Evolutionary conservation across 192 early-diverging fungal species (phyloP).

Genomic region (Coemansia brasiliensis): DNA sequence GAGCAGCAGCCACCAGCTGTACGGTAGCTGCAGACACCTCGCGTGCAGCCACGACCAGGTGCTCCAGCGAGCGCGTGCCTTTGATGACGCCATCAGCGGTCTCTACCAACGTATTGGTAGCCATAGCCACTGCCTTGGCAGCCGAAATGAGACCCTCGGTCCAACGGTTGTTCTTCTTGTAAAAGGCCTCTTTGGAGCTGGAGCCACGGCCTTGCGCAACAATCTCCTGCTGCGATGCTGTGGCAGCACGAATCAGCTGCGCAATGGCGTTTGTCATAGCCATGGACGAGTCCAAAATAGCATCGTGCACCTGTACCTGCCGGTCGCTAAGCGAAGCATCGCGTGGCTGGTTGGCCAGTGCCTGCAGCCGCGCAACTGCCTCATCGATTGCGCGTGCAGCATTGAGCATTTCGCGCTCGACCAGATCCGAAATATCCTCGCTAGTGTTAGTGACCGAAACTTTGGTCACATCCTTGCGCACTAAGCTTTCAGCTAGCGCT

Average conservation of each 20-base stretch:
- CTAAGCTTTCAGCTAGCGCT: slow-evolving; percentile 74
- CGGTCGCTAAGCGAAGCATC: slow-evolving; percentile 67
- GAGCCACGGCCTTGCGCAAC: slow-evolving; percentile 86
- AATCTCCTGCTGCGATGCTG: slow-evolving; percentile 95
- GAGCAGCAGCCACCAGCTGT: slow-evolving; percentile 92
- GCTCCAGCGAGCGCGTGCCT: slow-evolving; percentile 86
- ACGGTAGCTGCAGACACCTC: slow-evolving; percentile 96
- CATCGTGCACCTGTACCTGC: slow-evolving; percentile 86
- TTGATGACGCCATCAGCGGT: slow-evolving; percentile 93
- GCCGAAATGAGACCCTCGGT: slow-evolving; percentile 98
- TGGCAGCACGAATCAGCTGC: slow-evolving; percentile 91
- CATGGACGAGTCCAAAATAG: slow-evolving; percentile 87
- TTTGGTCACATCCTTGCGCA: slow-evolving; percentile 57
- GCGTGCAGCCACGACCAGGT: slow-evolving; percentile 96
- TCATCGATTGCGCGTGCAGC: slow-evolving; percentile 92
- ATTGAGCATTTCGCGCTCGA: slow-evolving; percentile 90
- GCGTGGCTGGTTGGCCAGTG: slow-evolving; percentile 74
- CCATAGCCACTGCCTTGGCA: slow-evolving; percentile 91
- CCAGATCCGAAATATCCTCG: slow-evolving; percentile 86
- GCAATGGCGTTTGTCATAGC: slow-evolving; percentile 93
- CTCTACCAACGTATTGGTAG: slow-evolving; percentile 90
- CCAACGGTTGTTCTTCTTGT: slow-evolving; percentile 99
- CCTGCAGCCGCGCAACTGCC: slow-evolving; percentile 79
- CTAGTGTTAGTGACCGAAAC: slow-evolving; percentile 47
- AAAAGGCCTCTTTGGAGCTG: slow-evolving; percentile 82